phyloP scores from a whole-genome alignment of 306 rosid genomes.

The Quercus glauca region DNA sequence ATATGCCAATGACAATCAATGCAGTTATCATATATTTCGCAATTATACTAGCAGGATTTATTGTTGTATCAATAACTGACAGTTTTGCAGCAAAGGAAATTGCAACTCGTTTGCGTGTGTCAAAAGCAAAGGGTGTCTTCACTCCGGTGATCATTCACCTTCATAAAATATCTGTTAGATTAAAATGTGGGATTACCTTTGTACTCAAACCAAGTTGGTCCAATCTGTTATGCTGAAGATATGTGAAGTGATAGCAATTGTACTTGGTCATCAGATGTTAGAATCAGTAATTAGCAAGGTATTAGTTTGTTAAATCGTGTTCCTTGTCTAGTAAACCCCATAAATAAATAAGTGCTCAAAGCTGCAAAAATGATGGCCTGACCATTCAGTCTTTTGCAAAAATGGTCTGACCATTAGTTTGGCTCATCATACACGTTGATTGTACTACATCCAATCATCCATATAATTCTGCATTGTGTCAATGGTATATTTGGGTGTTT shows the following conservation, averaged over 20 bases:
- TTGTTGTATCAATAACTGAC: constrained; percentile 89
- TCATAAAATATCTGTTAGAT: not conserved
- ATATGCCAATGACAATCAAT: constrained; percentile 81
- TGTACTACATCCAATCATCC: not conserved
- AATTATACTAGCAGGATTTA: constrained; percentile 67
- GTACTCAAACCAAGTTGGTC: not conserved
- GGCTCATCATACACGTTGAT: not conserved
- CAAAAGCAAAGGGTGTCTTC: constrained; percentile 79
- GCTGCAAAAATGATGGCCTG: not conserved
- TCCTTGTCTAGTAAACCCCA: not conserved
- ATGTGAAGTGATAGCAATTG: not conserved
- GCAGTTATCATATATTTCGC: constrained; percentile 82
- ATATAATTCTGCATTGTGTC: not conserved
- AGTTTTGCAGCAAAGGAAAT: constrained; percentile 82
- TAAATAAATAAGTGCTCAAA: not conserved
- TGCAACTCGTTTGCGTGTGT: constrained; percentile 67
- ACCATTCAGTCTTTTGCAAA: not conserved
- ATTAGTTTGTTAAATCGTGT: not conserved
- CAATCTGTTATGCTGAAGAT: not conserved
- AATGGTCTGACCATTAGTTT: not conserved
- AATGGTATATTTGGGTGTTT: not conserved
- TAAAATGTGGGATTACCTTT: not conserved
- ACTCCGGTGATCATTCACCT: constrained; percentile 57
- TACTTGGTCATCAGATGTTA: not conserved
- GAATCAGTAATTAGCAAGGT: not conserved